These are phyloP conservation scores for Phytophthora cajani DNA, from an alignment of 352 stramenopile genomes.

Conservation along the genomic window DNA sequence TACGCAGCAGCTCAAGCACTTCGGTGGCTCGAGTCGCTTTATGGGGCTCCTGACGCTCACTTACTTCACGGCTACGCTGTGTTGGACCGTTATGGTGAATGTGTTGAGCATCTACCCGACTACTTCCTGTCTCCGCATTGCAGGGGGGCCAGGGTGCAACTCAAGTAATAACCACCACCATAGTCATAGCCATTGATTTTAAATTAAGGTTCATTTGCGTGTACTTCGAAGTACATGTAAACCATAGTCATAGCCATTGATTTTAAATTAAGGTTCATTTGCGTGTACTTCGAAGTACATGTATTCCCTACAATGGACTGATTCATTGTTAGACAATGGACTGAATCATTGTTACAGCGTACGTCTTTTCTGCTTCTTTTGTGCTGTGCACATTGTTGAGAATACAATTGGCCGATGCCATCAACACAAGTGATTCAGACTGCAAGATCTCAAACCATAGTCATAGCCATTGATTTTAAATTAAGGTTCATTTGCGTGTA, in stretches of 20 bases:
- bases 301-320: no score
- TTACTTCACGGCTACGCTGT: slow-evolving; percentile 35
- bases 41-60: slow-evolving; percentile 41
- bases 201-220: not conserved
- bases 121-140: slow-evolving; percentile 30
- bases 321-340: no score
- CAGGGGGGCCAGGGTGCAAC: slow-evolving; percentile 23
- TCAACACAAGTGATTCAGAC: not conserved
- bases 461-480: slow-evolving; percentile 1
- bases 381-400: no score
- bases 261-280: not conserved
- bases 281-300: no score
- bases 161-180: not conserved
- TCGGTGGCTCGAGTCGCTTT: slow-evolving; percentile 41
- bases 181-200: slow-evolving; percentile 1
- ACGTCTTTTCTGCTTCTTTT: no score
- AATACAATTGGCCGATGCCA: no score
- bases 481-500: not conserved
- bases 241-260: slow-evolving; percentile 1
- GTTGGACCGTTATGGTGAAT: slow-evolving; percentile 39
- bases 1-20: slow-evolving; percentile 44
- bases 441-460: not conserved
- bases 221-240: no score
- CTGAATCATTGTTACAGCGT: no score
- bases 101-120: slow-evolving; percentile 36